Evolutionary conservation across 176 grass and related monocot species (phyloP).

Genomic region (Carex pumila): DNA sequence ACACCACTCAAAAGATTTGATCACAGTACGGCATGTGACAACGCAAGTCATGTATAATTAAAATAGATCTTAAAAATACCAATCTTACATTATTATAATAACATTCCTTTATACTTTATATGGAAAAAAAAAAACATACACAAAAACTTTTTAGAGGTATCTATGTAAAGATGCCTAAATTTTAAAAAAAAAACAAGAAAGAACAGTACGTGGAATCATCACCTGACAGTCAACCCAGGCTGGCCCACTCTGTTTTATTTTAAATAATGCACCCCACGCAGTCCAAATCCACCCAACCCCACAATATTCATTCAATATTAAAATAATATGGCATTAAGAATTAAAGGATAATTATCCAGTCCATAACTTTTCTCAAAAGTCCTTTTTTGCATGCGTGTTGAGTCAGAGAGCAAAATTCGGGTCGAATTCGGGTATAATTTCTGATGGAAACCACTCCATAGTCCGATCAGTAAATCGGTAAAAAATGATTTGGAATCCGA

Average conservation of each 20-base stretch:
- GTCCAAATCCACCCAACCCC: conserved; percentile 25
- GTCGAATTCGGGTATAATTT: too few species aligned
- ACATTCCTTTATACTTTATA: background rate
- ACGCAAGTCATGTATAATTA: too few species aligned
- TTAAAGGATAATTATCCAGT: conserved; percentile 14
- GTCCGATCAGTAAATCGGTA: too few species aligned
- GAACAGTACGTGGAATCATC: background rate
- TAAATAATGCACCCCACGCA: conserved; percentile 18
- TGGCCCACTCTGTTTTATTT: conserved; percentile 22
- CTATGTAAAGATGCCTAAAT: conserved; percentile 13
- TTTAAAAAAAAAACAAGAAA: background rate
- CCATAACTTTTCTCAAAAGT: conserved; percentile 9
- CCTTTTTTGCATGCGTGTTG: background rate
- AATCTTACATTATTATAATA: background rate
- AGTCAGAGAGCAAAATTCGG: too few species aligned
- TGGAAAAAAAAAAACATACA: background rate
- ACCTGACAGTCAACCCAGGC: conserved; percentile 19
- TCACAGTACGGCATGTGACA: too few species aligned
- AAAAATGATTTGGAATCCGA: too few species aligned
- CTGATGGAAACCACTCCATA: too few species aligned
- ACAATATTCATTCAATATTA: background rate
- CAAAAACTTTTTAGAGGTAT: background rate
- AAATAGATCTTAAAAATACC: background rate
- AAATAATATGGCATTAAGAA: background rate
- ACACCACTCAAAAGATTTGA: too few species aligned